Base-by-base conservation (phyloP, 2,329 filamentous ascomycete species). In the Camillea tinctor region DNA sequence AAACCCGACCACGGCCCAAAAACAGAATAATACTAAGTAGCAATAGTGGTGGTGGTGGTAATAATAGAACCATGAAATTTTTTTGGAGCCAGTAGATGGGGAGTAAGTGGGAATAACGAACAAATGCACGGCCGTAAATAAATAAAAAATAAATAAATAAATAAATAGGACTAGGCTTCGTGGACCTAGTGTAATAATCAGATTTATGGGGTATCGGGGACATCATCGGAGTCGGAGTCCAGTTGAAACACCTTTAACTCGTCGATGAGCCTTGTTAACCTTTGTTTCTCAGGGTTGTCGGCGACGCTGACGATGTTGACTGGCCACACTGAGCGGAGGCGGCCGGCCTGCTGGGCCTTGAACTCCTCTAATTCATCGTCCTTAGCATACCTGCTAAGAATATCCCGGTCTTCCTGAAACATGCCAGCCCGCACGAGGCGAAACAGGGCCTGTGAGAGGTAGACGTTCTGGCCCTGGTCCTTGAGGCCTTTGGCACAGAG, bases 391-490 rank as follows among this genome's bases (percentile, higher is more conserved):
- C 36, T 44, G 36, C 36, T 44, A 15, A 44, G 36, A n/a, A 44
- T 44, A 44, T 44, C 36, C 36, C 36, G 36, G 36, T 44, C 36
- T n/a, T 44, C 36, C 36, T 44, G 36, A 44, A 44, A 44, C 75
- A 77, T 77, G 5, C 67, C 69, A 1, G 73, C 74, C 2, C 70
- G 65, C 15, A 77, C 64, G 1, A 76, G 71, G 0, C 67, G 67
- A 56, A 73, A 77, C 0, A 76, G 61, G 73, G 52, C 36, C 36
- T 44, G 36, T 44, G 36, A 44, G 36, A 44, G 36, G 36, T 44
- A 44, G 15, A 76, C 70, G 30, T 73, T 76, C 8, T 58, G 70
- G 1, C 73, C 71, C 52, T 77, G 75, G 30, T 61, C 58, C 54
- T 71, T 70, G 0, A 77, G 57, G 0, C 75, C 75, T 36, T 75